phyloP scores from a whole-genome alignment of 169 alveolate species.

The Plasmodium malariae region DNA sequence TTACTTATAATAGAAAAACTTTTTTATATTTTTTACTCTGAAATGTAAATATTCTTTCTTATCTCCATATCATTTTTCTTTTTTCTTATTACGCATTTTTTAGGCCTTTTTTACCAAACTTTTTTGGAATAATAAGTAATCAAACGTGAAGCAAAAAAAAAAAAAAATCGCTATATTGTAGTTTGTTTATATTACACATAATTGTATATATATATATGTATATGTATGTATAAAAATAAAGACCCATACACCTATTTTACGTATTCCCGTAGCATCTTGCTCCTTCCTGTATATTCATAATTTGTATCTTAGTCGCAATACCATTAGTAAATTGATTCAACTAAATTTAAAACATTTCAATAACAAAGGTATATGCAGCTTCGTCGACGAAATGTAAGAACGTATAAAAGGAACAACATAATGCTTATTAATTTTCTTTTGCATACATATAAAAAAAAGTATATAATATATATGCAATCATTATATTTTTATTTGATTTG shows the following conservation, averaged over 20 bases:
- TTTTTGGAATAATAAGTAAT: constrained; percentile 52
- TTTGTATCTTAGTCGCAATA: constrained; percentile 52
- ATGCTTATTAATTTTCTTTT: background rate
- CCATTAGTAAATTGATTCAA: constrained; percentile 36
- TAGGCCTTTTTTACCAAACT: constrained; percentile 27
- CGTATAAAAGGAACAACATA: background rate
- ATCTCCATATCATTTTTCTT: too few relatives aligned
- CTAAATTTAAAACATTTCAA: background rate
- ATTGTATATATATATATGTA: background rate
- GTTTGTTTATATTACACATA: constrained; percentile 4
- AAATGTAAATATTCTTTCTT: background rate
- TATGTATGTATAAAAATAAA: background rate
- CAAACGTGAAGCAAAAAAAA: background rate
- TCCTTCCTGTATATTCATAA: constrained; percentile 41
- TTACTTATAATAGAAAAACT: background rate
- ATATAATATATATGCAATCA: background rate
- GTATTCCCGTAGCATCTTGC: constrained; percentile 27
- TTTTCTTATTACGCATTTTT: background rate
- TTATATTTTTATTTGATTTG: background rate
- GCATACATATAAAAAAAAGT: constrained; percentile 1
- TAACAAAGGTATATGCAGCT: constrained; percentile 17
- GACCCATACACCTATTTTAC: background rate
- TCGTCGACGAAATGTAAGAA: constrained; percentile 42
- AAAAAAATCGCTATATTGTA: background rate
- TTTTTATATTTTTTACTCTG: background rate